Conservation (phyloP, 2,329 filamentous ascomycete genomes). For the Periconia digitata region DNA sequence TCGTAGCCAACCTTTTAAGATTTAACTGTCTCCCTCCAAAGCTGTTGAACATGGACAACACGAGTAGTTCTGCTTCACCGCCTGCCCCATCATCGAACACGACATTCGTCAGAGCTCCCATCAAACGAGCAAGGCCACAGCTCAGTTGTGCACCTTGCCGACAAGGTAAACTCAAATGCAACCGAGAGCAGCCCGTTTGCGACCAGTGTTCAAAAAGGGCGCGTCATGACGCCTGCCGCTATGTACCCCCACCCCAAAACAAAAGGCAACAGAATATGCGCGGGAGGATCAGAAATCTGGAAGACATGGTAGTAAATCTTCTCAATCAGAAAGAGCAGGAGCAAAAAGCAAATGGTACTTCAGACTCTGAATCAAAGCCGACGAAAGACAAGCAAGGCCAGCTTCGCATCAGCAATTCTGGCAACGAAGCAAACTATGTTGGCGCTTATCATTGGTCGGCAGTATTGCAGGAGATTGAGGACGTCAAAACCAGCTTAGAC, state of each 20-base stretch:
- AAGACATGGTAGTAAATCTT: conserved; percentile 29
- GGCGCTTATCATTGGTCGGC: conserved; percentile 29
- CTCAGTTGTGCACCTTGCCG: conserved; percentile 30
- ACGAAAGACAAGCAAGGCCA: conserved; percentile 14
- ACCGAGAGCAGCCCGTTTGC: conserved; percentile 29
- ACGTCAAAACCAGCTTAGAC: conserved; percentile 28
- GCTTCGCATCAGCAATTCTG: conserved; percentile 18
- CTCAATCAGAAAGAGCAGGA: conserved; percentile 31
- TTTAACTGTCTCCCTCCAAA: background rate
- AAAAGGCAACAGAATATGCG: conserved; percentile 34
- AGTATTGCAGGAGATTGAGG: conserved; percentile 30
- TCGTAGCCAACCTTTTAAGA: conserved; percentile 7
- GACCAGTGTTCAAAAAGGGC: conserved; percentile 32
- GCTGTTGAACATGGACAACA: background rate
- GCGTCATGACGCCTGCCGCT: conserved; percentile 22
- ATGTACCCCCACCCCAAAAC: conserved; percentile 25
- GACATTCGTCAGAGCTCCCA: conserved; percentile 16
- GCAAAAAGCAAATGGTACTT: background rate
- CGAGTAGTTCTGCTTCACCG: background rate
- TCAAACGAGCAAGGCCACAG: conserved; percentile 27
- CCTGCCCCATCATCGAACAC: background rate
- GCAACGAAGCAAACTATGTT: conserved; percentile 22
- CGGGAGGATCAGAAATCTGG: conserved; percentile 29
- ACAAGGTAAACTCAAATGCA: conserved; percentile 33
- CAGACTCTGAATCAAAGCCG: background rate